Base-by-base conservation (phyloP, 345 rosid genomes). In the Brassica rapa region DNA sequence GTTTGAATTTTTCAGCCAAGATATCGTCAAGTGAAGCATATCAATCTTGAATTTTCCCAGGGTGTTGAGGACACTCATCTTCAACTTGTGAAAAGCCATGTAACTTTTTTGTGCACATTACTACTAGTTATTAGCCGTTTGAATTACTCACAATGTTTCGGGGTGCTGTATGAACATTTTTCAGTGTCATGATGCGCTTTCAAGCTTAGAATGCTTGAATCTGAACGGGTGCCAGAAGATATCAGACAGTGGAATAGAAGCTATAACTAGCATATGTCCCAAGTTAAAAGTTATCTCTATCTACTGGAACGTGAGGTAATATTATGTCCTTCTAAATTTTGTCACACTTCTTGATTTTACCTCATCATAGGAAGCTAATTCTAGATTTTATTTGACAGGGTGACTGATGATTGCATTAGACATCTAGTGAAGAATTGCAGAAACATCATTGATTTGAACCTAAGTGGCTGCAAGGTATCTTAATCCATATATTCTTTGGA, bases 201-300 rank as follows among this genome's bases (percentile, higher is more conserved):
- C 75, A 76, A 73, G 84, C 68, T 81, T 94, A 82, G 93, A 94
- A 79, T 84, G 83, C 65, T 85, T 94, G 78, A 94, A 94, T 78
- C 84, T 94, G 77, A 94, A 94, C 75, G 97, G 89, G 39, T 94
- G 98, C 87, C 98, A 92, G 82, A 94, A 94, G 90, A 88, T 92
- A 66, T 88, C 97, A 3, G 98, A 94, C 87, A 85, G 72, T 11
- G 98, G 97, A 75, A 82, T 92, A 53, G 93, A 88, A 80, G 87
- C 86, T 61, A 75, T 94, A 81, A 81, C 90, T 69, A 83, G 88
- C 77, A 60, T 78, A 71, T 89, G 92, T 79, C 88, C 90, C 1
- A 87, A 83, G 49, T 81, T 94, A 56, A 94, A 90, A 86, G 81
- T 84, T 63, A 84, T 94, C 33, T 92, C 97, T 75, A 84, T 92